These are phyloP conservation scores for Platanthera zijinensis DNA, from an alignment of 106 monocot species.

Conservation along the genomic window DNA sequence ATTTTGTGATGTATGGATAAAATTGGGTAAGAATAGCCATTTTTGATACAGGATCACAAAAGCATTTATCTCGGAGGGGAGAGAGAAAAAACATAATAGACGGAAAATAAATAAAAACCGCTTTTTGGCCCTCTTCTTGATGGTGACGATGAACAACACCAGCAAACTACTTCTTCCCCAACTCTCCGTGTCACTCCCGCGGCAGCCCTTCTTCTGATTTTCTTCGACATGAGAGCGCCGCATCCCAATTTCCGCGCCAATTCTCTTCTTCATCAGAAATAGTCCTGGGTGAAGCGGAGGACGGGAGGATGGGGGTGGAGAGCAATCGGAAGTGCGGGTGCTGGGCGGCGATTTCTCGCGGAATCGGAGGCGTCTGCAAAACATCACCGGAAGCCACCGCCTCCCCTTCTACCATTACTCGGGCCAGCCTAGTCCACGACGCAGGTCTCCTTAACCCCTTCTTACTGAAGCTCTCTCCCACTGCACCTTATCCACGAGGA, in stretches of 20 bases:
- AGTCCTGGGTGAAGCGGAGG: background rate
- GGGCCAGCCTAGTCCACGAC: slow-evolving; percentile 37
- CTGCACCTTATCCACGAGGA: background rate
- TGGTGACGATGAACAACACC: slow-evolving; percentile 22
- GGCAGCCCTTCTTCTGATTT: background rate
- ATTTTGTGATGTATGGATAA: no score
- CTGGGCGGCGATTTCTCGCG: slow-evolving; percentile 35
- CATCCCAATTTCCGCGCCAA: background rate
- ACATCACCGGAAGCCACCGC: slow-evolving; percentile 7
- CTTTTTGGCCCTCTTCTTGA: slow-evolving; percentile 23
- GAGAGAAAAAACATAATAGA: background rate
- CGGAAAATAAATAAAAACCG: slow-evolving; percentile 5
- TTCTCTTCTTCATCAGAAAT: slow-evolving; percentile 5
- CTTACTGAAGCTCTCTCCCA: background rate
- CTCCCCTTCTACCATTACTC: slow-evolving; percentile 23
- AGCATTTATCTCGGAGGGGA: no score
- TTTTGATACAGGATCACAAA: no score
- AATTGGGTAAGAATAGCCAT: no score
- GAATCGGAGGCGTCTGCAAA: slow-evolving; percentile 21
- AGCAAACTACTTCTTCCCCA: slow-evolving; percentile 9
- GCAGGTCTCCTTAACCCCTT: slow-evolving; percentile 23
- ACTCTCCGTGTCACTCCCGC: slow-evolving; percentile 11
- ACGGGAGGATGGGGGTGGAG: slow-evolving; percentile 3
- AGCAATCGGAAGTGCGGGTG: slow-evolving; percentile 31
- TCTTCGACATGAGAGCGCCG: slow-evolving; percentile 6